phyloP scores from a whole-genome alignment of 2,329 filamentous ascomycete species.

The Nothopassalora personata region DNA sequence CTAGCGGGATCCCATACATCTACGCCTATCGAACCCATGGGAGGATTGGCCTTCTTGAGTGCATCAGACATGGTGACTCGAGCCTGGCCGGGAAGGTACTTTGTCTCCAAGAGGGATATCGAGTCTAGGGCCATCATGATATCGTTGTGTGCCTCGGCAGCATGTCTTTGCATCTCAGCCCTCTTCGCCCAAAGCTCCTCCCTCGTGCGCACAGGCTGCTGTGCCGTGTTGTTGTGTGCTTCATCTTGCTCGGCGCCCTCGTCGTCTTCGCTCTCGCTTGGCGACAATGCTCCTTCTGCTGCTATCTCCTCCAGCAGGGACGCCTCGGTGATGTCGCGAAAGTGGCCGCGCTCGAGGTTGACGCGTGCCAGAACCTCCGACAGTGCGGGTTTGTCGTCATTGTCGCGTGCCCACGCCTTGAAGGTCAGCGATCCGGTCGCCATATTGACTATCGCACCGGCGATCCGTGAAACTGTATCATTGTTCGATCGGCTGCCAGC shows the following conservation, averaged over 20 bases:
- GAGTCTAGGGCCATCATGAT: conserved; percentile 72
- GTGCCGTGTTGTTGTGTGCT: conserved; percentile 13
- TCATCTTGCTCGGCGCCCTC: conserved; percentile 40
- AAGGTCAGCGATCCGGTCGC: conserved; percentile 49
- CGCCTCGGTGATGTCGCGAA: conserved; percentile 72
- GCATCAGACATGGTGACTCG: conserved; percentile 63
- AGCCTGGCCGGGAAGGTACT: conserved; percentile 67
- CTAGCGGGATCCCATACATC: conserved; percentile 49
- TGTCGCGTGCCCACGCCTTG: conserved; percentile 55
- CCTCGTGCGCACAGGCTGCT: conserved; percentile 22
- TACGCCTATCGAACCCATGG: conserved; percentile 68
- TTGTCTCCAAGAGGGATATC: conserved; percentile 68
- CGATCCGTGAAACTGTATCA: not conserved
- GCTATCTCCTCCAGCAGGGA: conserved; percentile 65
- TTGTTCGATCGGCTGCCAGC: not conserved
- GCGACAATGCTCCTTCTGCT: conserved; percentile 37
- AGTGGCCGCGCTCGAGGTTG: conserved; percentile 71
- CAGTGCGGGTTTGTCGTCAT: conserved; percentile 57
- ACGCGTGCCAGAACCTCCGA: conserved; percentile 73
- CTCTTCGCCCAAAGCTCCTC: conserved; percentile 38
- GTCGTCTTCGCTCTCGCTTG: conserved; percentile 44
- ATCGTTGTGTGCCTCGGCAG: conserved; percentile 47
- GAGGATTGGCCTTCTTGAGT: conserved; percentile 61
- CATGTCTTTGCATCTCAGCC: conserved; percentile 38
- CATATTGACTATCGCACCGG: not conserved